These are phyloP conservation scores for Blastomyces gilchristii DNA, from an alignment of 2,329 filamentous ascomycete genomes.

Conservation along the genomic window DNA sequence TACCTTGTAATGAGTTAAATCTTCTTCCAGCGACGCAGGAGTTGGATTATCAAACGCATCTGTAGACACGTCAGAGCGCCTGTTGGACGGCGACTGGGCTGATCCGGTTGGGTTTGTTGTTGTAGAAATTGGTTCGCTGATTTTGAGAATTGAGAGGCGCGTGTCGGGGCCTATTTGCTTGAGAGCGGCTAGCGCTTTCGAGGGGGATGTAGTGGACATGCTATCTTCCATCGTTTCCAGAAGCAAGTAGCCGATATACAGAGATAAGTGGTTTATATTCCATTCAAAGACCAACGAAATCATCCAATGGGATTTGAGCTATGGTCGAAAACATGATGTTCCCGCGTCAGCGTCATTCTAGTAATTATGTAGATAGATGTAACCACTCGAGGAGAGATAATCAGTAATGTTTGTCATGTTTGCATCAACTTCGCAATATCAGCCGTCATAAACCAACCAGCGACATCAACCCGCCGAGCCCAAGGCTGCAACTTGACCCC, in stretches of 20 bases:
- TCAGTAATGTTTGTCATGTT: neutral
- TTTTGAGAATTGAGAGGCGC: constrained; percentile 59
- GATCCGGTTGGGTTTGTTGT: constrained; percentile 20
- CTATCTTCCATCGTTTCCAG: neutral
- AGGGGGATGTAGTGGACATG: constrained; percentile 18
- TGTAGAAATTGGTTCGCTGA: constrained; percentile 62
- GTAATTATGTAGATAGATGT: neutral
- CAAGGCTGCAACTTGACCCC: neutral
- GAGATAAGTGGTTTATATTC: neutral
- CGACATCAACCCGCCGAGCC: no score
- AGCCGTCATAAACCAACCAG: neutral
- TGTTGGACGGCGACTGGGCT: constrained; percentile 34
- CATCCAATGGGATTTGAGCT: neutral
- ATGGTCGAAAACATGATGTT: neutral
- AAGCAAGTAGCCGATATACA: neutral
- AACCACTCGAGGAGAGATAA: neutral
- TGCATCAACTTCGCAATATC: neutral
- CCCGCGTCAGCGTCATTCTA: neutral
- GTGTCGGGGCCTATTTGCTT: constrained; percentile 44
- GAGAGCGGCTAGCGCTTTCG: constrained; percentile 34
- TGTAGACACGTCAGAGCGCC: constrained; percentile 63
- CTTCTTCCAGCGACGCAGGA: constrained; percentile 67
- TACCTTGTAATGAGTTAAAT: constrained; percentile 76
- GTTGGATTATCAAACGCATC: constrained; percentile 56
- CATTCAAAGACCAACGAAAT: neutral